A percentile compares a stretch with the other conserved stretches of the same genome.
Conservation (phyloP, 139 green algal species). For the Chlamydomonas applanata region DNA sequence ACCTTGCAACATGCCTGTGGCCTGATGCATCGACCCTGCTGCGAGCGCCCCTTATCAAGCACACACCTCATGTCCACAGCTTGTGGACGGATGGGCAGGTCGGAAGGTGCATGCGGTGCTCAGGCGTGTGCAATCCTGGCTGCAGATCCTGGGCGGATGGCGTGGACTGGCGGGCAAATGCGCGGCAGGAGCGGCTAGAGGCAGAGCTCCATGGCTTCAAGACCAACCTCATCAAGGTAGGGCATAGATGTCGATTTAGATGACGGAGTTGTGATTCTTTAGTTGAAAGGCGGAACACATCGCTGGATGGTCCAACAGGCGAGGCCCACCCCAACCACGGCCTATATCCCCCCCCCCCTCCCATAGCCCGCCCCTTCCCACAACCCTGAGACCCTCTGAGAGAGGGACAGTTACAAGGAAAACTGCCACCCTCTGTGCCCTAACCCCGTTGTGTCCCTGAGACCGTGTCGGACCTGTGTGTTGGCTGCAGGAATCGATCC, state of each 20-base stretch:
- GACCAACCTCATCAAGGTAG: conserved; percentile 26
- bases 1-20: no score
- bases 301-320: no score
- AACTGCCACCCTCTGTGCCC: no score
- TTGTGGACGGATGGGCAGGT: background rate
- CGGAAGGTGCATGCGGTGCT: background rate
- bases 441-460: no score
- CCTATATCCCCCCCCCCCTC: background rate
- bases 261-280: no score
- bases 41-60: no score
- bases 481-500: conserved; percentile 77
- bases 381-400: no score
- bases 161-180: conserved; percentile 34
- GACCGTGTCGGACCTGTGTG: conserved; percentile 89
- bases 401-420: no score
- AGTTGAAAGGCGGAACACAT: no score
- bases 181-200: conserved; percentile 70
- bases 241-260: no score
- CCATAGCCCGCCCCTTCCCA: background rate
- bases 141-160: conserved; percentile 37
- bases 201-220: conserved; percentile 70
- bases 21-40: no score
- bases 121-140: background rate
- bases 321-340: background rate
- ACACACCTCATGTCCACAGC: background rate